These are phyloP conservation scores for Gloeopeniophorella convolvens DNA, from an alignment of 768 basidiomycete species.

Conservation along the genomic window DNA sequence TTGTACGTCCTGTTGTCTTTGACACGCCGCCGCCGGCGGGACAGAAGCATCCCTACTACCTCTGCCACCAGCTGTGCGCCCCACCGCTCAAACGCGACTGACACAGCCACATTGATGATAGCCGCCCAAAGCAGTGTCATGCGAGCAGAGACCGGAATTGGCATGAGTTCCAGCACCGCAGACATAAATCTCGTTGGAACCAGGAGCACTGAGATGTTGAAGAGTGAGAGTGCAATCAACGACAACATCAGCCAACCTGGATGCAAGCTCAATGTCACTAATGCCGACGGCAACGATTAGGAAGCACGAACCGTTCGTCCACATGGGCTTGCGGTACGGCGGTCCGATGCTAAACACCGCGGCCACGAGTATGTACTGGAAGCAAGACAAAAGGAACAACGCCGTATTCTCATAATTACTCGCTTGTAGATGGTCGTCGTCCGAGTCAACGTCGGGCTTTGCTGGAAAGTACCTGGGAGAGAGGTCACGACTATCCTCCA, in stretches of 20 bases:
- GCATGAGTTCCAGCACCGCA: constrained; percentile 68
- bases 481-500: background rate
- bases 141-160: constrained; percentile 62
- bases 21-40: constrained; percentile 40
- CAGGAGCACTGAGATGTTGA: constrained; percentile 76
- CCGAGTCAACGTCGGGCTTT: constrained; percentile 32
- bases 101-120: constrained; percentile 61
- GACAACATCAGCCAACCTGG: constrained; percentile 79
- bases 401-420: constrained; percentile 89
- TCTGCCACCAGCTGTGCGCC: constrained; percentile 50
- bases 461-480: constrained; percentile 15
- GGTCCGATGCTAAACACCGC: constrained; percentile 98
- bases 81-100: constrained; percentile 75
- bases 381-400: constrained; percentile 90
- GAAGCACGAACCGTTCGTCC: constrained; percentile 73
- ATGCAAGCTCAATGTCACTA: background rate
- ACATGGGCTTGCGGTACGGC: constrained; percentile 91
- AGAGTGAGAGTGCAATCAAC: constrained; percentile 55
- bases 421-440: constrained; percentile 68
- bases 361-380: constrained; percentile 97
- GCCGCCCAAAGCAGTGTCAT: constrained; percentile 62
- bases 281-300: background rate
- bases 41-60: constrained; percentile 42
- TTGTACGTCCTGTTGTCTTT: constrained; percentile 79
- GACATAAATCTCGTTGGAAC: constrained; percentile 55